Base-by-base conservation (phyloP, 1,139 yeast species). In the Saccharomyces uvarum region DNA sequence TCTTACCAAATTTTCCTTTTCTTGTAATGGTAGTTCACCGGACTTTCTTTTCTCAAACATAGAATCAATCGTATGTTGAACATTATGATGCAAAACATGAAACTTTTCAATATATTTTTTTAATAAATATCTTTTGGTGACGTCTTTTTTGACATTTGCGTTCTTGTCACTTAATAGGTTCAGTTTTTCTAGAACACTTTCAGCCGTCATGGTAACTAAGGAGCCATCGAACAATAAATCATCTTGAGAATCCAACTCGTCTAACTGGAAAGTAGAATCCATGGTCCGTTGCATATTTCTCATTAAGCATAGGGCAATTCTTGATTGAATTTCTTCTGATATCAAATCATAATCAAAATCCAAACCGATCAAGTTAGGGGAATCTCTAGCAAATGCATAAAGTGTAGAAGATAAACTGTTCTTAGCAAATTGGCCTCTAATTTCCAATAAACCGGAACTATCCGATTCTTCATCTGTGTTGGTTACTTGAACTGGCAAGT, bases 301-400 rank as follows among this genome's bases (percentile, higher is more conserved):
- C 86, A 89, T 83, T 64, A 90, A 77, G 65, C 86, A 86, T 59
- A 86, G 81, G 0, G 95, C 93, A 57, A 89, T 80, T 67, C 90
- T 80, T 48, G 89, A 86, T 21, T 85, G 80, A 51, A 89, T 74
- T 57, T 82, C 82, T 59, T 84, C 88, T 27, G 86, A 80, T 56
- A 87, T 77, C 56, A 77, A 70, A 51, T 80, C 85, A 59, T 81
- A 79, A 65, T 88, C 95, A 55, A 88, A 72, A 62, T 87, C 95
- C 52, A 90, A 71, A 1, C 85, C 83, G 60, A 82, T 83, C 29
- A 89, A 74, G 2, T 86, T 76, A 33, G 73, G 73, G 0, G 95
- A 84, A 31, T 77, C 70, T 64, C 84, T 84, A 5, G 87, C 82
- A 3, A 95, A 86, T 21, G 84, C 79, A 61, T 88, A 86, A 28